phyloP scores from a whole-genome alignment of 768 basidiomycete genomes.

The Amanita pallidorosea region DNA sequence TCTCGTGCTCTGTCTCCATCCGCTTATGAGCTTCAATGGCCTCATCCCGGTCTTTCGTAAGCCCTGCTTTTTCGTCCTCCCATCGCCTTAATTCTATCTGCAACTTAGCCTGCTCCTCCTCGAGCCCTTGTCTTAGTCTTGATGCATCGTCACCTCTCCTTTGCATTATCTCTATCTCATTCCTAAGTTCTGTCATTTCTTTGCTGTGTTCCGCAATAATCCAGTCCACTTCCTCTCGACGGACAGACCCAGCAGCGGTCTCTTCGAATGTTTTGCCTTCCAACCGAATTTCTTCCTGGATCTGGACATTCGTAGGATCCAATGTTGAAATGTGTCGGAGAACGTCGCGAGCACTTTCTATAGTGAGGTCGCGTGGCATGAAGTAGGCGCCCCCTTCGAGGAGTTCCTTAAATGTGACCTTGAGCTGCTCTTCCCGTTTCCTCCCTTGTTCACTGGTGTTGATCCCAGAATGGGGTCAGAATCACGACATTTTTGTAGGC shows the following conservation, averaged over 20 bases:
- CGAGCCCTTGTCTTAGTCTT: no score
- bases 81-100: no score
- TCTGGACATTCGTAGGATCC: slow-evolving; percentile 5
- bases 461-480: slow-evolving; percentile 35
- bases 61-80: no score
- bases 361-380: neutral
- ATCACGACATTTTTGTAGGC: slow-evolving; percentile 33
- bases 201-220: slow-evolving; percentile 20
- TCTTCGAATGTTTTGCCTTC: slow-evolving; percentile 18
- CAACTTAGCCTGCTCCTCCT: no score
- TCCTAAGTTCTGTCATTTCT: slow-evolving; percentile 15
- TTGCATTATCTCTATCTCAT: neutral
- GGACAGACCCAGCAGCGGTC: slow-evolving; percentile 26
- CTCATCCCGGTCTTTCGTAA: no score
- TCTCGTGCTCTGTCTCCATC: no score
- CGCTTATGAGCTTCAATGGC: no score
- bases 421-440: slow-evolving; percentile 25
- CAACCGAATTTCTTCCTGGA: slow-evolving; percentile 9
- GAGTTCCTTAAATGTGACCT: slow-evolving; percentile 20
- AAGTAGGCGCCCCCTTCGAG: neutral
- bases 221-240: slow-evolving; percentile 22
- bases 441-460: slow-evolving; percentile 19
- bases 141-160: no score
- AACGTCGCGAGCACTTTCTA: slow-evolving; percentile 8
- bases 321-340: slow-evolving; percentile 17